These are phyloP conservation scores for Colletotrichum godetiae DNA, from an alignment of 2,329 filamentous ascomycete genomes.

Conservation along the genomic window DNA sequence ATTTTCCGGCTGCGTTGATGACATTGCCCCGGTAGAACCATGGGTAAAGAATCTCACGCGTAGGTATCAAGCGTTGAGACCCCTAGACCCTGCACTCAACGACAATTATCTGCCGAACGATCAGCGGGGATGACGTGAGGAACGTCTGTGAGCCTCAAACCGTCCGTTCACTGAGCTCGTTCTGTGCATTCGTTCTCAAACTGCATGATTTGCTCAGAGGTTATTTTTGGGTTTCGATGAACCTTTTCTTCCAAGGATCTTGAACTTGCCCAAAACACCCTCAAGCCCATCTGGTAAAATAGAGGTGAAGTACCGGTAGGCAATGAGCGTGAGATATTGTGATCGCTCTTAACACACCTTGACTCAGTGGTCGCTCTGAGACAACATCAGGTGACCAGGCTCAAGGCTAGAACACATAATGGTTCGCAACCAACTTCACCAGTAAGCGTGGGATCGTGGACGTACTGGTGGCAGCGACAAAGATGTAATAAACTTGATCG, in stretches of 20 bases:
- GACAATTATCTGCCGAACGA: conserved; percentile 10
- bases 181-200: neutral
- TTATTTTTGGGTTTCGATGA: conserved; percentile 17
- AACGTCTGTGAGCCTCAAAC: conserved; percentile 16
- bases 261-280: conserved; percentile 12
- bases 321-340: neutral
- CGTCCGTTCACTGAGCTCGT: neutral
- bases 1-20: neutral
- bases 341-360: neutral
- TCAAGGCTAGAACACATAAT: neutral
- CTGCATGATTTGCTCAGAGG: neutral
- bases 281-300: conserved; percentile 8
- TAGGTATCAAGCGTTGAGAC: neutral
- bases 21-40: neutral
- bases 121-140: neutral
- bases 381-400: neutral
- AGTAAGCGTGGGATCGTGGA: neutral
- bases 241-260: conserved; percentile 24
- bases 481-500: neutral
- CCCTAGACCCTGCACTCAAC: conserved; percentile 15
- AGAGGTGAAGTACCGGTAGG: conserved; percentile 1
- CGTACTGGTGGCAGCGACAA: too few species aligned
- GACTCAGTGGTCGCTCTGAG: neutral
- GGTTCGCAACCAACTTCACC: neutral
- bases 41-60: neutral